Evolutionary conservation across 768 basidiomycete species (phyloP), one percentile per base, ranked within the genome.

Genomic region (Flagelloscypha sp.): DNA sequence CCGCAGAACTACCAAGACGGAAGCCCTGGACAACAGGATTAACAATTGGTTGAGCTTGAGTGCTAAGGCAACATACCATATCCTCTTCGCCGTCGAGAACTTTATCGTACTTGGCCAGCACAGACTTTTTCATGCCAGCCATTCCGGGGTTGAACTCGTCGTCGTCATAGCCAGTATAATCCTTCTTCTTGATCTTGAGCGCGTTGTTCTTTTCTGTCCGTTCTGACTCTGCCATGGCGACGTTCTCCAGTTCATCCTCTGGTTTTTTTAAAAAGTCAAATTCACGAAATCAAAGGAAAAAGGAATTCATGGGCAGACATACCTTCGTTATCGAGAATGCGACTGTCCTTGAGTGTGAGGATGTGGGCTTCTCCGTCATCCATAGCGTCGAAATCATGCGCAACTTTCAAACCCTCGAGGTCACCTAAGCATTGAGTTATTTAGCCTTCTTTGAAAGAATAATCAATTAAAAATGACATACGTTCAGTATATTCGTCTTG

Each of bases 231-330:
- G 88, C 90, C 72, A 98, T 76, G 49, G 95, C 89, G 36, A 95
- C 68, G 47, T 99, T 97, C 62, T 95, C 86, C 10, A 99, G 72
- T 58, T 94, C 95, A 58, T 99, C 95, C 82, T 99, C 95, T 94
- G 52, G 7, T 22, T 7, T 30, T n/a, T n/a, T n/a, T n/a, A 30
- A 23, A 7, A 6, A 29, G 12, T 5, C 9, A 11, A 15, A 22
- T 35, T 45, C 8, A 37, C 27, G 18, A 21, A 12, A 16, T 24
- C 3, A 16, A n/a, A 21, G 40, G 19, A 42, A 30, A 18, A 27
- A 36, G 13, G 3, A 37, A n/a, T n/a, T 27, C 15, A 16, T 15
- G 22, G 1, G 13, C 15, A 4, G 25, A 44, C 62, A 38, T 47
- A 86, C 92, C 93, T 72, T 97, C 92, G 41, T 90, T 84, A 50